Evolutionary conservation across 768 basidiomycete species (phyloP), one percentile per base, ranked within the genome.

Genomic region (Podaxis sp.): DNA sequence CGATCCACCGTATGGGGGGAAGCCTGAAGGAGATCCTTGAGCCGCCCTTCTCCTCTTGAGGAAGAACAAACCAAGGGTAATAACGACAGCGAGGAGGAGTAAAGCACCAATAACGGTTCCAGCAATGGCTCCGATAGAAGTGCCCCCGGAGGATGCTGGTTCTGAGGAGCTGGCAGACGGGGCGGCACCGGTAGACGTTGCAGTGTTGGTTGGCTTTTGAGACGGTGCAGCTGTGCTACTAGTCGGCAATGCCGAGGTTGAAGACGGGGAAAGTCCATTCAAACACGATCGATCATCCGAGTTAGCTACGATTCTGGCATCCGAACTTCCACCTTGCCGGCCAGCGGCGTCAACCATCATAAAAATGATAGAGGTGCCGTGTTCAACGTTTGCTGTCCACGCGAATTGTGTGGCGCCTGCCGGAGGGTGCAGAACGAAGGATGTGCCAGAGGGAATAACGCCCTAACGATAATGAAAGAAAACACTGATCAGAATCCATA

Each of bases 381-480:
- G 80, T 38, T 78, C 77, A 25, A 87, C 80, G 70, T 86, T 77
- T 17, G 82, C 83, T 36, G 68, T 73, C 90, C 89, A 91, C n/a
- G 71, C 67, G 66, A 74, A 86, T 2, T 73, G 75, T 4, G 72
- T 63, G 7, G 77, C 71, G 13, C 79, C 79, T 2, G 55, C 54
- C 2, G 80, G 77, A 38, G 83, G 78, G 7, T 71, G 61, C 12
- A 90, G 65, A 19, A 77, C 63, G 59, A 88, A 77, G 1, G 76
- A 68, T 43, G 79, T 75, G 11, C 91, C 90, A 22, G 80, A 81
- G 37, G 90, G 90, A 59, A 93, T 83, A 33, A 87, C 72, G 24
- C 80, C 88, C 84, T 89, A 60, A 38, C 55, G 29, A 55, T 49
- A 41, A 29, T 46, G 19, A n/a, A 61, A 49, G 7, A 41, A 57